These are phyloP conservation scores for Penicillium daleae DNA, from an alignment of 495 filamentous ascomycete species.

Conservation along the genomic window DNA sequence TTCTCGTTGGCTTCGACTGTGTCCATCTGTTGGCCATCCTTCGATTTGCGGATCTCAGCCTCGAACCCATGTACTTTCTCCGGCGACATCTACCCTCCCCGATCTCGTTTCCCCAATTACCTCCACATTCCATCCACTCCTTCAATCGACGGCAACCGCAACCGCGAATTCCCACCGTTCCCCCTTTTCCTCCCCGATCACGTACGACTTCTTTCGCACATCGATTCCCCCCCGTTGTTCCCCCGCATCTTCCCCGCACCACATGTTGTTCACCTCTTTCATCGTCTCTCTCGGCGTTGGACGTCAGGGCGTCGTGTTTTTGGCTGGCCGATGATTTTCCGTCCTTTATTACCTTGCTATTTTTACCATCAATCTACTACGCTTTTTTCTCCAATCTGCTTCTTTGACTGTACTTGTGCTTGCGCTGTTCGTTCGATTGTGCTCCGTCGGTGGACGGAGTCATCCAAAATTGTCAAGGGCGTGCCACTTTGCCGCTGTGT, in stretches of 20 bases:
- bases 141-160: constrained; percentile 26
- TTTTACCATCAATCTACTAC: constrained; percentile 14
- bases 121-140: constrained; percentile 33
- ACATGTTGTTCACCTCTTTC: constrained; percentile 13
- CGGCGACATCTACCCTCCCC: not conserved
- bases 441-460: not conserved
- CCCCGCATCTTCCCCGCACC: constrained; percentile 30
- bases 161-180: constrained; percentile 29
- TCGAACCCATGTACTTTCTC: not conserved
- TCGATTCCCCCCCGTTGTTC: constrained; percentile 19
- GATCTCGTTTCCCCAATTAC: constrained; percentile 21
- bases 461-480: not conserved
- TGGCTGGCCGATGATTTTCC: constrained; percentile 42
- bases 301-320: constrained; percentile 51
- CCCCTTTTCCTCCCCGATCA: constrained; percentile 1
- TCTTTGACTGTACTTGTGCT: not conserved
- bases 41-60: constrained; percentile 10
- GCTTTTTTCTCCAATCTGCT: constrained; percentile 19
- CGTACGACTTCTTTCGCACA: constrained; percentile 11
- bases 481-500: not conserved
- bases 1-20: constrained; percentile 16
- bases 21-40: constrained; percentile 15
- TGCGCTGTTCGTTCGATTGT: not conserved
- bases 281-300: constrained; percentile 50
- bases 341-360: constrained; percentile 21